Percentiles rank a stretch among this genome's conserved stretches.
These are phyloP conservation scores for Camelina sativa DNA, from an alignment of 345 rosid species.

Conservation along the genomic window DNA sequence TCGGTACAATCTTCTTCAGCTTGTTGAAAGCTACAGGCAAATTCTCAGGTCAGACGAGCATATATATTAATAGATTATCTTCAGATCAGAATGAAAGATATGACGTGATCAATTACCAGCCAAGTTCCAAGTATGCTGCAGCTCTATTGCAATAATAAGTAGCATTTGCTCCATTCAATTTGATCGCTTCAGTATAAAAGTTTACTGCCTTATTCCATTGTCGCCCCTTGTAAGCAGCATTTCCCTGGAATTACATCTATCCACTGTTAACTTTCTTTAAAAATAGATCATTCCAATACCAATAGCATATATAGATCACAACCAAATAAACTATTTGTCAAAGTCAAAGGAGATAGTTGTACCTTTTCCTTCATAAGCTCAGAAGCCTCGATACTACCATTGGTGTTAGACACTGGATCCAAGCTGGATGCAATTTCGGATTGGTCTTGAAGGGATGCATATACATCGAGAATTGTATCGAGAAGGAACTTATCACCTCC, in stretches of 20 bases:
- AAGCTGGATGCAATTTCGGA: constrained; percentile 61
- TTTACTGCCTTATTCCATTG: constrained; percentile 89
- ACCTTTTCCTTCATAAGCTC: constrained; percentile 93
- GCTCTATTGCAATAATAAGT: constrained; percentile 84
- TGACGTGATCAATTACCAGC: constrained; percentile 53
- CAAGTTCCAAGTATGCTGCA: constrained; percentile 84
- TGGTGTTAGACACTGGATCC: constrained; percentile 53
- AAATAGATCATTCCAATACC: constrained; percentile 4
- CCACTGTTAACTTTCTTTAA: constrained; percentile 11
- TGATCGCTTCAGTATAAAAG: constrained; percentile 86
- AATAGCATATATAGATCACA: constrained; percentile 9
- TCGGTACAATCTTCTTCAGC: constrained; percentile 86
- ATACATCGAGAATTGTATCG: constrained; percentile 79
- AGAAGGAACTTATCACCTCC: constrained; percentile 95
- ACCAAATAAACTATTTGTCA: not conserved
- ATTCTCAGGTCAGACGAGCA: constrained; percentile 28
- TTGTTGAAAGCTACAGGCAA: constrained; percentile 70
- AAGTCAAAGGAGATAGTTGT: constrained; percentile 27
- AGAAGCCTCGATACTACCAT: constrained; percentile 68
- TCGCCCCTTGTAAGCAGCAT: constrained; percentile 79
- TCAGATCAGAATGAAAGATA: constrained; percentile 28
- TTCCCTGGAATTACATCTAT: constrained; percentile 64
- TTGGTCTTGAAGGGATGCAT: constrained; percentile 80
- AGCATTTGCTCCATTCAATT: constrained; percentile 68
- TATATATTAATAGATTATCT: not conserved